phyloP scores from a whole-genome alignment of 2,329 filamentous ascomycete species.

The Fusarium concolor region DNA sequence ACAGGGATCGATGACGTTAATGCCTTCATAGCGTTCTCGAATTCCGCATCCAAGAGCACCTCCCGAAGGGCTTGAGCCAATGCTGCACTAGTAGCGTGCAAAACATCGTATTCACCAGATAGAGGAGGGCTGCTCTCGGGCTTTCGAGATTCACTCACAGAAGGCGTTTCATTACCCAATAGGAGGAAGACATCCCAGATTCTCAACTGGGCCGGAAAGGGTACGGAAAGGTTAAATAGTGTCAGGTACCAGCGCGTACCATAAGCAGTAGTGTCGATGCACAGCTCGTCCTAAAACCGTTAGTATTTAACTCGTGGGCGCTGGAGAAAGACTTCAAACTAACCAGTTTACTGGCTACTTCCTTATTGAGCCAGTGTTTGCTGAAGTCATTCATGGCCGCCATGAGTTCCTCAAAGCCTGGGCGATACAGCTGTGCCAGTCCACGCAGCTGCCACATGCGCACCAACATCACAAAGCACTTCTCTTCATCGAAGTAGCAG shows the following conservation, averaged over 20 bases:
- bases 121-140: slow-evolving; percentile 34
- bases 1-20: slow-evolving; percentile 94
- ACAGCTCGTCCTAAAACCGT: slow-evolving; percentile 72
- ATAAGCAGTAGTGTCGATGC: slow-evolving; percentile 90
- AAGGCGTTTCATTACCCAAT: slow-evolving; percentile 65
- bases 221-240: slow-evolving; percentile 95
- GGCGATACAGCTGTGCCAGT: slow-evolving; percentile 83
- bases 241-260: slow-evolving; percentile 98
- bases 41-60: slow-evolving; percentile 90
- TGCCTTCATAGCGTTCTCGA: slow-evolving; percentile 98
- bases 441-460: slow-evolving; percentile 91
- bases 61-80: slow-evolving; percentile 91
- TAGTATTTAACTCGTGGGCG: slow-evolving; percentile 8
- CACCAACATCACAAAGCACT: slow-evolving; percentile 95
- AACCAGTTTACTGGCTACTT: slow-evolving; percentile 84
- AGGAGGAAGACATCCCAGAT: slow-evolving; percentile 99
- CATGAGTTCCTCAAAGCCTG: slow-evolving; percentile 89
- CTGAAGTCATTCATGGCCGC: slow-evolving; percentile 87
- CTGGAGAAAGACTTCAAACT: slow-evolving; percentile 51
- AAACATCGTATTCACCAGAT: slow-evolving; percentile 76
- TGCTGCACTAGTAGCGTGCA: slow-evolving; percentile 90
- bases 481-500: slow-evolving; percentile 97
- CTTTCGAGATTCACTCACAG: slow-evolving; percentile 25
- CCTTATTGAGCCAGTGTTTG: slow-evolving; percentile 82
- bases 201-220: slow-evolving; percentile 91